Conservation (phyloP, 495 filamentous ascomycete genomes). For the Friedmanniomyces simplex region DNA sequence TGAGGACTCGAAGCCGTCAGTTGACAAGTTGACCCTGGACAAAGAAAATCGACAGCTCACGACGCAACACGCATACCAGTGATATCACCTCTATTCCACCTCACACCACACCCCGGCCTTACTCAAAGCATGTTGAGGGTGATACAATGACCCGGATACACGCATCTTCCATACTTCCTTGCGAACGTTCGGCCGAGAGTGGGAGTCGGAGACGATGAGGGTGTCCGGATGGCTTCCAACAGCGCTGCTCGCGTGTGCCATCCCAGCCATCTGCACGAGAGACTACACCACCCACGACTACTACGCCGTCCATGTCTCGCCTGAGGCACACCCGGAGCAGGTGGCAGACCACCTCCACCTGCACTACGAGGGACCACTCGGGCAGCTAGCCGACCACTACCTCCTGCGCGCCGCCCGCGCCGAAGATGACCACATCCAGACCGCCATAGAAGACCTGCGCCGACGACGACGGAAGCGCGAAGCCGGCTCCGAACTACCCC, state of each 20-base stretch:
- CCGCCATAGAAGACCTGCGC: slow-evolving; percentile 47
- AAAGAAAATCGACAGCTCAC: neutral
- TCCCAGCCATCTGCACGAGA: slow-evolving; percentile 3
- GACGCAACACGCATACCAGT: no score
- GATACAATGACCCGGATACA: no score
- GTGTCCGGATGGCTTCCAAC: neutral
- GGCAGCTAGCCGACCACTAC: slow-evolving; percentile 71
- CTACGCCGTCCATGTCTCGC: slow-evolving; percentile 75
- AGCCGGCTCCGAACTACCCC: slow-evolving; percentile 34
- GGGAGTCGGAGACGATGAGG: slow-evolving; percentile 1
- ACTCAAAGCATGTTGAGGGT: no score
- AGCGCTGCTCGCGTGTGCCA: neutral
- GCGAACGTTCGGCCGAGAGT: neutral
- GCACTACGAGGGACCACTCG: slow-evolving; percentile 72
- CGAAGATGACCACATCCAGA: slow-evolving; percentile 51
- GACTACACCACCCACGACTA: slow-evolving; percentile 70
- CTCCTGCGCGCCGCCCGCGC: slow-evolving; percentile 61
- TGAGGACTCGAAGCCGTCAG: no score
- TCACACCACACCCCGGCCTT: no score
- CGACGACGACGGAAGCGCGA: slow-evolving; percentile 50
- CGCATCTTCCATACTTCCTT: neutral
- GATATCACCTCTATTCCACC: no score
- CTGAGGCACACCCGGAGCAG: slow-evolving; percentile 52
- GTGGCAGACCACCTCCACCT: slow-evolving; percentile 66
- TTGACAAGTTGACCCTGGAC: neutral